Percentiles rank a stretch among this genome's conserved stretches.
phyloP scores from a whole-genome alignment of 2,329 filamentous ascomycete species.

The Orbilia brochopaga region DNA sequence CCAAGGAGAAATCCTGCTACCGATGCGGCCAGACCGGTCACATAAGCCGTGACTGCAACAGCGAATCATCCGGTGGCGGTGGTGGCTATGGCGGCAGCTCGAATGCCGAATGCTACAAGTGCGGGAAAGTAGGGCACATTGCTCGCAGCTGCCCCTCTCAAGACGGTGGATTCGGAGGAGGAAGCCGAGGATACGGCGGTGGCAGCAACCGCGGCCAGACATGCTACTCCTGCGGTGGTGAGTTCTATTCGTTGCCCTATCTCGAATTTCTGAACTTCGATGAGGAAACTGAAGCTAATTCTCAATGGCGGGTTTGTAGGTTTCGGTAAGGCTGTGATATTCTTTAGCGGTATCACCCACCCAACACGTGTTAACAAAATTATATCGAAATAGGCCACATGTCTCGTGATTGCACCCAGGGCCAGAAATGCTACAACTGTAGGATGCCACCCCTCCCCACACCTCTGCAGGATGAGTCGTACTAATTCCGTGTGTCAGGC shows the following conservation, averaged over 20 bases:
- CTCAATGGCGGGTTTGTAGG: conserved; percentile 9
- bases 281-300: background rate
- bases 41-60: conserved; percentile 46
- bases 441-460: conserved; percentile 56
- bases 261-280: background rate
- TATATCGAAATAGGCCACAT: conserved; percentile 68
- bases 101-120: conserved; percentile 91
- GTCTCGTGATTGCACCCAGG: conserved; percentile 97
- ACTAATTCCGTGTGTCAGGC: conserved; percentile 58
- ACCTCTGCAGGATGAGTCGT: conserved; percentile 8
- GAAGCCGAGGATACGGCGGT: conserved; percentile 61
- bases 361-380: background rate
- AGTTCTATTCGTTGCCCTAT: conserved; percentile 59
- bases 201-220: conserved; percentile 68
- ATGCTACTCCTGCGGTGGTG: conserved; percentile 97
- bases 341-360: background rate
- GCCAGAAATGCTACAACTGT: conserved; percentile 99
- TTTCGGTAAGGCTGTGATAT: conserved; percentile 17
- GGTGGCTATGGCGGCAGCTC: conserved; percentile 61
- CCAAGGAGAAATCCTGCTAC: conserved; percentile 85
- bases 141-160: conserved; percentile 79
- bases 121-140: conserved; percentile 94
- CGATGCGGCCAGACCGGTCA: conserved; percentile 70
- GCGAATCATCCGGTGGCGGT: conserved; percentile 63
- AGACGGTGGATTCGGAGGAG: conserved; percentile 62